These are phyloP conservation scores for Croton setiger DNA, from an alignment of 441 rosid genomes.

Conservation along the genomic window DNA sequence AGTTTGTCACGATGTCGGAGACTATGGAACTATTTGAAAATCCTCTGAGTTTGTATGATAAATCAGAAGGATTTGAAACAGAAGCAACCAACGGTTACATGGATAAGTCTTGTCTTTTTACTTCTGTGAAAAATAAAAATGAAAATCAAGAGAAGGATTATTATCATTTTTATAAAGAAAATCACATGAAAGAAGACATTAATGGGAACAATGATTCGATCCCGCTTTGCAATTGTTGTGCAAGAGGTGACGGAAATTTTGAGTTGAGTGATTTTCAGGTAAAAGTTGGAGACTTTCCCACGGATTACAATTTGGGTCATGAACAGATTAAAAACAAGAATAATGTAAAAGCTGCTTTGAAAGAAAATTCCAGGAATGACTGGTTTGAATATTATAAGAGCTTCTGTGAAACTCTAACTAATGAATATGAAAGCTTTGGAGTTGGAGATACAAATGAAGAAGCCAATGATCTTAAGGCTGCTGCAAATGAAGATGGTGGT, in stretches of 20 bases:
- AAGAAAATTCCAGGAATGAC: slow-evolving; percentile 19
- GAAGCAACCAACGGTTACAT: slow-evolving; percentile 41
- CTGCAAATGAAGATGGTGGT: slow-evolving; percentile 35
- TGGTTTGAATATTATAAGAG: slow-evolving; percentile 30
- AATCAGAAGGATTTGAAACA: slow-evolving; percentile 38
- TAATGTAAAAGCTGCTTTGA: slow-evolving; percentile 14
- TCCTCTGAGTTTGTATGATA: slow-evolving; percentile 30
- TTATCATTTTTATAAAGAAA: slow-evolving; percentile 33
- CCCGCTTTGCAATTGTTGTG: slow-evolving; percentile 25
- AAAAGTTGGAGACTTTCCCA: slow-evolving; percentile 19
- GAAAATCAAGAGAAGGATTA: slow-evolving; percentile 21
- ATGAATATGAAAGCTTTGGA: slow-evolving; percentile 21
- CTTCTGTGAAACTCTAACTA: slow-evolving; percentile 22
- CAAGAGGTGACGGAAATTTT: slow-evolving; percentile 13
- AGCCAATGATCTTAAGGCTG: slow-evolving; percentile 32
- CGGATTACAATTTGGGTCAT: slow-evolving; percentile 22
- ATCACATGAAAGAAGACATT: slow-evolving; percentile 23
- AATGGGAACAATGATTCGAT: slow-evolving; percentile 17
- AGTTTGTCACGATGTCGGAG: slow-evolving; percentile 55
- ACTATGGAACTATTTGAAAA: slow-evolving; percentile 40
- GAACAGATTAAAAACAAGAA: slow-evolving; percentile 17
- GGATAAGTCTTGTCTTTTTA: slow-evolving; percentile 49
- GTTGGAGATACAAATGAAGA: slow-evolving; percentile 34
- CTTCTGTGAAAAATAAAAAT: slow-evolving; percentile 21
- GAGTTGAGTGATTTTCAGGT: slow-evolving; percentile 26